Conservation (phyloP, 2,329 filamentous ascomycete genomes). For the Lecanicillium sp. region DNA sequence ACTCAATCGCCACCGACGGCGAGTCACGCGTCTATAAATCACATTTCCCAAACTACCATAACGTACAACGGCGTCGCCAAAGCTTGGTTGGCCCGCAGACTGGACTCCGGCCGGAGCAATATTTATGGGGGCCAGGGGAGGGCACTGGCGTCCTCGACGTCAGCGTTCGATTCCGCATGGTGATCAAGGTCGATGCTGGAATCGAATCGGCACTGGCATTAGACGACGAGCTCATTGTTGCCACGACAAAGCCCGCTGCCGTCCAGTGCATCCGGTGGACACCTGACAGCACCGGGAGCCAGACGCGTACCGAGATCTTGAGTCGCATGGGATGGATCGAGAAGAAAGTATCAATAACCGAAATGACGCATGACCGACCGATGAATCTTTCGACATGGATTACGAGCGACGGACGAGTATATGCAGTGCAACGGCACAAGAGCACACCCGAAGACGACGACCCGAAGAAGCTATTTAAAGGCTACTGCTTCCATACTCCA, state of each 20-base stretch:
- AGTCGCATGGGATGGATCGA: constrained; percentile 81
- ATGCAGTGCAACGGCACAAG: constrained; percentile 74
- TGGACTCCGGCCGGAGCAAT: constrained; percentile 51
- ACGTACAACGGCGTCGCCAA: constrained; percentile 56
- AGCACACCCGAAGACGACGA: constrained; percentile 40
- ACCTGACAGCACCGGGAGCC: constrained; percentile 71
- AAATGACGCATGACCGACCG: constrained; percentile 90
- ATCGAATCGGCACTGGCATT: constrained; percentile 83
- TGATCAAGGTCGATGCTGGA: constrained; percentile 95
- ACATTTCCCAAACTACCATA: constrained; percentile 63
- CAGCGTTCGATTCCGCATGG: constrained; percentile 90
- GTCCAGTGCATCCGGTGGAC: constrained; percentile 96
- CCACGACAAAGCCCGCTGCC: constrained; percentile 86
- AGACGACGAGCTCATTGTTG: constrained; percentile 87
- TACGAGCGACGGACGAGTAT: constrained; percentile 78
- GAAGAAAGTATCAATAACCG: constrained; percentile 67
- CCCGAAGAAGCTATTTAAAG: constrained; percentile 69
- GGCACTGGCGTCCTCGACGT: constrained; percentile 77
- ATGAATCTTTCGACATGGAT: constrained; percentile 97
- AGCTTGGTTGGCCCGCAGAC: constrained; percentile 54
- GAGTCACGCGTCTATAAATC: constrained; percentile 80
- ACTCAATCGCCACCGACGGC: constrained; percentile 80
- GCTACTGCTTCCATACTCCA: constrained; percentile 83
- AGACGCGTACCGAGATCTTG: constrained; percentile 86
- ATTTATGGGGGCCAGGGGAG: constrained; percentile 72